Evolutionary conservation across 768 basidiomycete species (phyloP), one percentile per base, ranked within the genome.

Genomic region (Mycena chlorophos): DNA sequence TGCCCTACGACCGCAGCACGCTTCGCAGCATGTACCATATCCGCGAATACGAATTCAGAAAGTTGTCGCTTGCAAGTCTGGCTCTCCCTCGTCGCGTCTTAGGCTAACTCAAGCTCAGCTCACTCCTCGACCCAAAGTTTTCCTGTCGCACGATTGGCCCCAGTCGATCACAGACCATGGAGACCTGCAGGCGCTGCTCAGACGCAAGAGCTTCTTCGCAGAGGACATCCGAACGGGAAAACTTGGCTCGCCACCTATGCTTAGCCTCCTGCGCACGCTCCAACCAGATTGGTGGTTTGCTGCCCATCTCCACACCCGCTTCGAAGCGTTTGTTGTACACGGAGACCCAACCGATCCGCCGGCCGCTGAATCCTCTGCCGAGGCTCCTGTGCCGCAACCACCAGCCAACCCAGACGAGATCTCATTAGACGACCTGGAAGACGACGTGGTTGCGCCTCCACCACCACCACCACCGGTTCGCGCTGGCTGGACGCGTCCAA

Each of bases 91-190:
- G 49, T 40, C 26, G 49, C 55, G 78, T 37, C 39, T 12, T 38
- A 3, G 22, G 42, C 40, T 57, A 22, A 57, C 31, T 34, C 12
- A 8, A 3, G n/a, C 6, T 6, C 46, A 82, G 89, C 78, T 91
- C 25, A 79, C 86, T 1, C 76, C 78, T 3, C 49, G n/a, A 6
- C 82, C 85, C 1, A 72, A 85, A 61, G 60, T 98, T 20, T 92
- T 98, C 74, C 78, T 98, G 20, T 98, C 95, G 4, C 96, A 99
- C 65, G 97, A 98, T 71, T 99, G 97, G 97, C 97, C 97, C 0
- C 81, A 84, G 47, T 78, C 79, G 2, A 95, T 99, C 53, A 92
- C 89, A 54, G 84, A 86, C 16, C 78, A 94, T 60, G 94, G 95
- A 17, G 80, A 98, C 65, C 69, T 87, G 3, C 66, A 65, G 3